Percentiles rank a stretch among this genome's conserved stretches.
These are phyloP conservation scores for Colletotrichum sp. DNA, from an alignment of 2,329 filamentous ascomycete species.

Conservation along the genomic window DNA sequence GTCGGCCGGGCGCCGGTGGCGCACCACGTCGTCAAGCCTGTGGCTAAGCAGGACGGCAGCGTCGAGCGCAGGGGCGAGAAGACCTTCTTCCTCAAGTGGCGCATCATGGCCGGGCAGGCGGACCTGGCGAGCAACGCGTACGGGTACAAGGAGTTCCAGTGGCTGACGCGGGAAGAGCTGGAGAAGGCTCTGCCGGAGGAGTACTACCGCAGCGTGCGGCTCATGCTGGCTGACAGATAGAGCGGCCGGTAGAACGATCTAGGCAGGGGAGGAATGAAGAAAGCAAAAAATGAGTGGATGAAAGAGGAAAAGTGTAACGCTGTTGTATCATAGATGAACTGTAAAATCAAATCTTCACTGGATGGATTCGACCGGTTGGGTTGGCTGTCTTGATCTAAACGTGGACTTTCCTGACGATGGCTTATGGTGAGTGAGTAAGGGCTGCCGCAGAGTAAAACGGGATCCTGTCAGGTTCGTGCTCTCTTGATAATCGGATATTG, in stretches of 20 bases:
- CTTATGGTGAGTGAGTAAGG: not conserved
- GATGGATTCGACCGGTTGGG: not conserved
- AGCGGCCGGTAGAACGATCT: not conserved
- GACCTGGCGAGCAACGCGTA: constrained; percentile 75
- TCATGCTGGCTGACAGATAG: constrained; percentile 84
- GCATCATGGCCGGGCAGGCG: constrained; percentile 97
- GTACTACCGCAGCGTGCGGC: constrained; percentile 78
- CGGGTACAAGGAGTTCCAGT: constrained; percentile 83
- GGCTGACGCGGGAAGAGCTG: constrained; percentile 91
- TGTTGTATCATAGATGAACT: constrained; percentile 44
- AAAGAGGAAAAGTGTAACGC: constrained; percentile 24
- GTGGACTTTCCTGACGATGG: not conserved
- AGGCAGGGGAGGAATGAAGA: not conserved
- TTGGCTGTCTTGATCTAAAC: not conserved
- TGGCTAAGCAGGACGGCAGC: constrained; percentile 46
- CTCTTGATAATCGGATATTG: not conserved
- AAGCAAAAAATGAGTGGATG: not conserved
- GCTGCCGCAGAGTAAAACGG: not conserved
- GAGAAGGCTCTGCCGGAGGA: constrained; percentile 65
- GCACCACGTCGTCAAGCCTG: constrained; percentile 68
- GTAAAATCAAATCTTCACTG: constrained; percentile 23
- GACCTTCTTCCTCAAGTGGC: constrained; percentile 93
- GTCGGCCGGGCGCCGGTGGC: constrained; percentile 90
- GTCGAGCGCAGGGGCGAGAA: constrained; percentile 69
- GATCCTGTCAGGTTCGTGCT: not conserved